These are phyloP conservation scores for Seminavis robusta DNA, from an alignment of 108 stramenopile genomes.

Conservation along the genomic window DNA sequence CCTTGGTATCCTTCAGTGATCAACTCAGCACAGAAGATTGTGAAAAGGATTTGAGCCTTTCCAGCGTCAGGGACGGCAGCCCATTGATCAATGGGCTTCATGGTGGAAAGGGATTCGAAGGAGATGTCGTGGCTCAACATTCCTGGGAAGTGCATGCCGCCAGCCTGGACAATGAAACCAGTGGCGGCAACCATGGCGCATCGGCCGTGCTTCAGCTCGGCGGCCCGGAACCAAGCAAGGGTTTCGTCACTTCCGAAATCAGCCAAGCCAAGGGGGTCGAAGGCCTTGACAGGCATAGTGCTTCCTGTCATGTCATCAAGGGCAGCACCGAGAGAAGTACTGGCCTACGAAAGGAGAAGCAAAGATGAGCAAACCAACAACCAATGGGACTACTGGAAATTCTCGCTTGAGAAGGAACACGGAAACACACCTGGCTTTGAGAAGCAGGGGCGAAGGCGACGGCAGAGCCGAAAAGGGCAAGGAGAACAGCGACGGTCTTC, in stretches of 20 bases:
- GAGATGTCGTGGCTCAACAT: slow-evolving; percentile 56
- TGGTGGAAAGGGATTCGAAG: slow-evolving; percentile 67
- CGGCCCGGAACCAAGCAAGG: slow-evolving; percentile 78
- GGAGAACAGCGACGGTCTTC: slow-evolving; percentile 48
- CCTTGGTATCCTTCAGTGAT: slow-evolving; percentile 58
- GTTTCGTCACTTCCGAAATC: slow-evolving; percentile 63
- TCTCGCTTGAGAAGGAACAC: not conserved
- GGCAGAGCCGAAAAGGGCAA: slow-evolving; percentile 62
- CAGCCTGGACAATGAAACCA: slow-evolving; percentile 74
- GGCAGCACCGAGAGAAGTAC: slow-evolving; percentile 39
- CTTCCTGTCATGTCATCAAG: slow-evolving; percentile 61
- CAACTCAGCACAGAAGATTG: slow-evolving; percentile 76
- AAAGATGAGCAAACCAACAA: slow-evolving; percentile 1
- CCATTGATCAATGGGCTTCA: slow-evolving; percentile 84
- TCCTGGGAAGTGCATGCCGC: slow-evolving; percentile 81
- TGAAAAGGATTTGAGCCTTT: slow-evolving; percentile 79
- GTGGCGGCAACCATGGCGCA: slow-evolving; percentile 85
- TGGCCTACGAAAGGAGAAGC: slow-evolving; percentile 13
- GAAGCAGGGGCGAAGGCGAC: slow-evolving; percentile 60
- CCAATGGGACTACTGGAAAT: not conserved
- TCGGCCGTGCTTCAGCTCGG: slow-evolving; percentile 85
- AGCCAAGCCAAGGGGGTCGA: slow-evolving; percentile 74
- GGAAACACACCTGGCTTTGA: not conserved
- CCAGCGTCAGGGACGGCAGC: slow-evolving; percentile 76
- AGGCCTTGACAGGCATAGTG: slow-evolving; percentile 59